These are phyloP conservation scores for Neoboletus magnificus DNA, from an alignment of 768 basidiomycete genomes.

Conservation along the genomic window DNA sequence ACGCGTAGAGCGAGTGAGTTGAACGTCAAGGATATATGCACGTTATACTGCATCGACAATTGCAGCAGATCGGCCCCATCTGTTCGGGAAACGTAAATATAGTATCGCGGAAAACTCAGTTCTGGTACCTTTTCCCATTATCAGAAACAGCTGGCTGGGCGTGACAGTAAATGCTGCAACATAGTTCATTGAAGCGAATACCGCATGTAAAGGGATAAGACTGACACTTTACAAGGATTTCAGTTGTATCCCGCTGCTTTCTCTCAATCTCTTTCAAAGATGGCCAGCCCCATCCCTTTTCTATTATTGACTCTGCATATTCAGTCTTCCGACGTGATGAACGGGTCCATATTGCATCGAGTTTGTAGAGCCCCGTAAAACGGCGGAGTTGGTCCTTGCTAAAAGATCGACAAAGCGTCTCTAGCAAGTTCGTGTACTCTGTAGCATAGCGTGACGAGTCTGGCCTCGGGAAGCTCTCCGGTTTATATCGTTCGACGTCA, in stretches of 20 bases:
- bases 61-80: slow-evolving; percentile 63
- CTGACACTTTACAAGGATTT: slow-evolving; percentile 46
- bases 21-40: slow-evolving; percentile 56
- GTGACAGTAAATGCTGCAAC: slow-evolving; percentile 52
- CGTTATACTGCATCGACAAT: slow-evolving; percentile 56
- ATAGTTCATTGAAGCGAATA: slow-evolving; percentile 2
- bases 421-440: slow-evolving; percentile 52
- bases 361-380: slow-evolving; percentile 49
- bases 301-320: slow-evolving; percentile 52
- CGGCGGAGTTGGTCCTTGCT: slow-evolving; percentile 55
- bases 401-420: slow-evolving; percentile 59
- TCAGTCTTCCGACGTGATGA: slow-evolving; percentile 37
- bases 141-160: slow-evolving; percentile 60
- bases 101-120: background rate
- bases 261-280: slow-evolving; percentile 52
- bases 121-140: slow-evolving; percentile 64
- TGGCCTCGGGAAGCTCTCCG: slow-evolving; percentile 37
- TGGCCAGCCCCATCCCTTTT: slow-evolving; percentile 68
- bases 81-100: slow-evolving; percentile 26
- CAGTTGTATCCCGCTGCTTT: slow-evolving; percentile 47
- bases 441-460: slow-evolving; percentile 46
- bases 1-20: slow-evolving; percentile 58
- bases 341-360: slow-evolving; percentile 35
- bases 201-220: slow-evolving; percentile 8
- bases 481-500: slow-evolving; percentile 61